Conservation (phyloP, 805 yeast genomes). For the Metschnikowia peoriensis region DNA sequence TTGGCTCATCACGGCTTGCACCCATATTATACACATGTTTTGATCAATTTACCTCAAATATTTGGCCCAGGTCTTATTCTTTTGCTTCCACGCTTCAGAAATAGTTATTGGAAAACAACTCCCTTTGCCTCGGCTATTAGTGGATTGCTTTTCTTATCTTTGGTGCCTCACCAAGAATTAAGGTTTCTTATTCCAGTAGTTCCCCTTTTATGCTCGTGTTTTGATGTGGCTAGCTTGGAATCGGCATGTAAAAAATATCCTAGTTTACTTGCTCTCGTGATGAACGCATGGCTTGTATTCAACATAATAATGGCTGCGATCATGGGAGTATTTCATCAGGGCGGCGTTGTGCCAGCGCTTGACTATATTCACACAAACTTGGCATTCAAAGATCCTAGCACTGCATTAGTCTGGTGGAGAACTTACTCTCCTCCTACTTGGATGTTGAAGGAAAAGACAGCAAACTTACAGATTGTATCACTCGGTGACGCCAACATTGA, state of each 20-base stretch:
- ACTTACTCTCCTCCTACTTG: constrained; percentile 93
- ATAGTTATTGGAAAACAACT: constrained; percentile 45
- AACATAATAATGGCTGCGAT: constrained; percentile 57
- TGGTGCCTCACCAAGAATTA: constrained; percentile 91
- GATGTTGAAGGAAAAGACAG: constrained; percentile 48
- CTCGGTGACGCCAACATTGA: constrained; percentile 11
- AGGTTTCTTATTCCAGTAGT: constrained; percentile 77
- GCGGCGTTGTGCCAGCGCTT: constrained; percentile 77
- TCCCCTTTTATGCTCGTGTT: constrained; percentile 65
- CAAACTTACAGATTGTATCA: constrained; percentile 16
- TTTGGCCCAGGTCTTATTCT: constrained; percentile 70
- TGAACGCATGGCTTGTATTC: constrained; percentile 59
- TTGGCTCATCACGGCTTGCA: constrained; percentile 82
- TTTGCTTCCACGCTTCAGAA: constrained; percentile 35
- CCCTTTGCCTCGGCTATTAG: constrained; percentile 62
- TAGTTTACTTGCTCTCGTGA: constrained; percentile 20
- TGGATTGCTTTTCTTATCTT: constrained; percentile 60
- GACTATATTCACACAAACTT: constrained; percentile 29
- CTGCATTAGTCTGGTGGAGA: constrained; percentile 80
- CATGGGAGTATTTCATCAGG: constrained; percentile 86
- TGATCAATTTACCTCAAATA: constrained; percentile 75
- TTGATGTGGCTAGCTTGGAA: constrained; percentile 40
- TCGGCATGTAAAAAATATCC: neutral
- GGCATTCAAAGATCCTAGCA: neutral
- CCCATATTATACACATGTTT: constrained; percentile 67